phyloP scores from a whole-genome alignment of 2,329 filamentous ascomycete genomes.

The Penicillium sp. region DNA sequence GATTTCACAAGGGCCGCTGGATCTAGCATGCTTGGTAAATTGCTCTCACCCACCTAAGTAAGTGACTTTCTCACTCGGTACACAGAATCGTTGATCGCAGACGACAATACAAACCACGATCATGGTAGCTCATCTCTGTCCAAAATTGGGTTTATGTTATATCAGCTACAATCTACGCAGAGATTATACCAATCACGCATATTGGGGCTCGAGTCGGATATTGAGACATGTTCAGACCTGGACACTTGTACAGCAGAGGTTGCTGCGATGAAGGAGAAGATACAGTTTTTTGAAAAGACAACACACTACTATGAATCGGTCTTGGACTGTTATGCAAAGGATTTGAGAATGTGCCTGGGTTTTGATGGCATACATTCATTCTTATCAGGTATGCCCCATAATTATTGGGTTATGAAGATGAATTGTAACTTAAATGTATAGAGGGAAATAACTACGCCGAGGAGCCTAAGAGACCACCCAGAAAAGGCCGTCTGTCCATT shows the following conservation, averaged over 20 bases:
- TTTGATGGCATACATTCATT: background rate
- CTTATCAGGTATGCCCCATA: background rate
- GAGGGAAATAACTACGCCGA: background rate
- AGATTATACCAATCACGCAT: background rate
- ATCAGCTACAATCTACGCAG: background rate
- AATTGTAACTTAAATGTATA: background rate
- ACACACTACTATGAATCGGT: background rate
- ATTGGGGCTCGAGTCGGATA: background rate
- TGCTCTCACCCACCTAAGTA: background rate
- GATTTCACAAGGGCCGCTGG: background rate
- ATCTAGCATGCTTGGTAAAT: background rate
- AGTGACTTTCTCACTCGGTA: background rate
- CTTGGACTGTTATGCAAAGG: background rate
- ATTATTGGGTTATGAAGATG: background rate
- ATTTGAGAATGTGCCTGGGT: background rate
- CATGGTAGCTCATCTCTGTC: background rate
- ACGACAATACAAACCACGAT: background rate
- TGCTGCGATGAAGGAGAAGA: background rate
- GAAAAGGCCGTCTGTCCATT: background rate
- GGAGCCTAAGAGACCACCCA: background rate
- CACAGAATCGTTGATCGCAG: background rate
- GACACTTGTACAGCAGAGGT: background rate
- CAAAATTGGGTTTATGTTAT: background rate
- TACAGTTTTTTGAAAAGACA: background rate
- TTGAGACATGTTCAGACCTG: background rate